These are phyloP conservation scores for Exophiala dermatitidis DNA, from an alignment of 2,329 filamentous ascomycete genomes.

Conservation along the genomic window DNA sequence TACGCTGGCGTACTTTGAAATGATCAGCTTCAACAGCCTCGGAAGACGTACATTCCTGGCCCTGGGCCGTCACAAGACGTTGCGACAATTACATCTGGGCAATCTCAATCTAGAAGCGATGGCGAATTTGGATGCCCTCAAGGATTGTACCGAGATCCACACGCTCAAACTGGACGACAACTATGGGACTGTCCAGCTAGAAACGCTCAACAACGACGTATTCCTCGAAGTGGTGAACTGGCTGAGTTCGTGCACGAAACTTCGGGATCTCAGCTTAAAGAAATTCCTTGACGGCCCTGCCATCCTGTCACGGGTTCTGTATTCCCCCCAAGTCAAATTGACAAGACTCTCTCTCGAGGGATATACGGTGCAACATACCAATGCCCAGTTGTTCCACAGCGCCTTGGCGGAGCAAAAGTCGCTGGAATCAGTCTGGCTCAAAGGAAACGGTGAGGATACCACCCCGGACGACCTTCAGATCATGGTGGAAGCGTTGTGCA, in stretches of 20 bases:
- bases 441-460: constrained; percentile 29
- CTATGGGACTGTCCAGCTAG: constrained; percentile 40
- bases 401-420: constrained; percentile 28
- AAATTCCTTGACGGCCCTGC: constrained; percentile 46
- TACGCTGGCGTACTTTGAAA: constrained; percentile 52
- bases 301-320: constrained; percentile 29
- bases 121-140: constrained; percentile 44
- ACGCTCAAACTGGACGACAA: constrained; percentile 45
- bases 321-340: constrained; percentile 28
- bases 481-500: constrained; percentile 30
- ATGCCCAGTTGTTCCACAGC: constrained; percentile 28
- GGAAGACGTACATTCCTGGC: constrained; percentile 49
- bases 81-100: constrained; percentile 48
- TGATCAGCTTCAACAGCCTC: constrained; percentile 51
- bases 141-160: constrained; percentile 45
- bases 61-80: constrained; percentile 44
- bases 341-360: constrained; percentile 29
- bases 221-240: constrained; percentile 48
- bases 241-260: constrained; percentile 47
- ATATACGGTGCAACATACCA: constrained; percentile 27
- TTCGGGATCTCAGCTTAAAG: constrained; percentile 47
- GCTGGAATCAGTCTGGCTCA: constrained; percentile 30
- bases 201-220: constrained; percentile 47
- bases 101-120: constrained; percentile 45
- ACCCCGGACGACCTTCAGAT: constrained; percentile 27